Evolutionary conservation across 148 eudicot genomes (phyloP).

Genomic region (Drosera capensis): DNA sequence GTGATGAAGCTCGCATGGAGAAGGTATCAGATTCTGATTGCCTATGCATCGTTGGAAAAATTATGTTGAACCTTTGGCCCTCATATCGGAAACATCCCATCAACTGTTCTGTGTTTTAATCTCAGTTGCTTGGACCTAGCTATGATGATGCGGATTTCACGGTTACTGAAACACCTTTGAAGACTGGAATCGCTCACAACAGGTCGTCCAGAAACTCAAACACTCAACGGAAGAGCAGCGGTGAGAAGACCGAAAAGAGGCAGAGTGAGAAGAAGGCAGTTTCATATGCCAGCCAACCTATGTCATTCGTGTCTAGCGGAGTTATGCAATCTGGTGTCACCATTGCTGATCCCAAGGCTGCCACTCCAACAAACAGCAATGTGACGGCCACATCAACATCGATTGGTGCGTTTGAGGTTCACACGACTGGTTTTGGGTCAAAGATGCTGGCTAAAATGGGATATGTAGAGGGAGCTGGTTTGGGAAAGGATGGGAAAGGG

Average conservation of each 20-base stretch:
- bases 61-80: background rate
- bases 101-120: constrained; percentile 5
- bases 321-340: constrained; percentile 33
- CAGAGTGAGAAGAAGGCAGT: constrained; percentile 24
- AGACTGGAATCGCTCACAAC: constrained; percentile 15
- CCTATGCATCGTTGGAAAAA: background rate
- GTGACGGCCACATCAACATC: constrained; percentile 14
- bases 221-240: constrained; percentile 9
- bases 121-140: constrained; percentile 60
- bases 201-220: constrained; percentile 19
- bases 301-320: constrained; percentile 76
- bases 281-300: constrained; percentile 54
- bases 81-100: background rate
- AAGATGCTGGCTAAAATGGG: constrained; percentile 99
- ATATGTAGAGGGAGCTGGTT: constrained; percentile 61
- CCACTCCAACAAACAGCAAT: constrained; percentile 13
- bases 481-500: constrained; percentile 86
- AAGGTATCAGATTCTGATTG: constrained; percentile 36
- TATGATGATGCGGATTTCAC: constrained; percentile 60
- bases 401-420: constrained; percentile 77
- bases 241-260: constrained; percentile 22
- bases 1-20: constrained; percentile 60
- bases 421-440: constrained; percentile 93
- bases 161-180: constrained; percentile 19
- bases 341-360: constrained; percentile 10